Percentiles rank a stretch among this genome's conserved stretches.
These are phyloP conservation scores for Nemophila menziesii DNA, from an alignment of 257 asterid species.

Conservation along the genomic window DNA sequence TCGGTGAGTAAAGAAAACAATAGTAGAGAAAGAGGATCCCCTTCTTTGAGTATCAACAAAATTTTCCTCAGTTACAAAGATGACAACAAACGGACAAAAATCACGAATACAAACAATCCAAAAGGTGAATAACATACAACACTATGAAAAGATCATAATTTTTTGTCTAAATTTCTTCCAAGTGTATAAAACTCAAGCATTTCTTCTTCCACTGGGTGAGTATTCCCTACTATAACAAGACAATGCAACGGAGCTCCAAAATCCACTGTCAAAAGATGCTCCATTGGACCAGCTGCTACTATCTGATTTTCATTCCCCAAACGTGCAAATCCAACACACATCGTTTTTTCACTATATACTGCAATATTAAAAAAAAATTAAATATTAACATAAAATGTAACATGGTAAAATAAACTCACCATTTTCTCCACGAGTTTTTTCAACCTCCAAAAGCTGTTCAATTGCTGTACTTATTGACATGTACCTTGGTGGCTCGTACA, in stretches of 20 bases:
- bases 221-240: conserved; percentile 71
- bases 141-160: conserved; percentile 1
- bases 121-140: background rate
- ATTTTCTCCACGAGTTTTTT: conserved; percentile 36
- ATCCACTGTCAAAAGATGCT: conserved; percentile 47
- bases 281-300: conserved; percentile 69
- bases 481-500: conserved; percentile 76
- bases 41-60: background rate
- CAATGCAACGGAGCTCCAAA: conserved; percentile 83
- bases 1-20: no score
- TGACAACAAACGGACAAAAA: background rate
- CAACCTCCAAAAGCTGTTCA: conserved; percentile 91
- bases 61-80: background rate
- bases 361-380: conserved; percentile 13
- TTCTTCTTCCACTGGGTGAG: conserved; percentile 86
- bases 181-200: conserved; percentile 59
- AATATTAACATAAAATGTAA: background rate
- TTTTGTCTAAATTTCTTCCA: conserved; percentile 5
- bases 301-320: conserved; percentile 80
- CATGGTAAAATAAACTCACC: conserved; percentile 24
- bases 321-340: conserved; percentile 82
- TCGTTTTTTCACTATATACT: conserved; percentile 60
- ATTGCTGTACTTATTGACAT: conserved; percentile 81
- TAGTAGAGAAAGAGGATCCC: no score
- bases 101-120: background rate